These are phyloP conservation scores for Suillus clintonianus DNA, from an alignment of 768 basidiomycete species.

Conservation along the genomic window DNA sequence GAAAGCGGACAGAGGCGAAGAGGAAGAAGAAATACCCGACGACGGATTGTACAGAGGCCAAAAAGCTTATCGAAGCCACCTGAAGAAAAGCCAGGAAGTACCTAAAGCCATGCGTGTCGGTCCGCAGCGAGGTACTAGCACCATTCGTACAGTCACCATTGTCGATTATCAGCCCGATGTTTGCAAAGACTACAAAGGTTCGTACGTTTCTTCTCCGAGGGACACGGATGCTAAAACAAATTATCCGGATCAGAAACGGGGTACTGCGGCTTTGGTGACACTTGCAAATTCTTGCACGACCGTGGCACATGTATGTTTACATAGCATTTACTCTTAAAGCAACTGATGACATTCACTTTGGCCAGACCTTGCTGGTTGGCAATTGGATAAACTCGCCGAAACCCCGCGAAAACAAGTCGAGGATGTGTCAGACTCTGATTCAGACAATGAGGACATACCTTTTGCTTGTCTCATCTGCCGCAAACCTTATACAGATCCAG, in stretches of 20 bases:
- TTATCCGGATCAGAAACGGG: constrained; percentile 76
- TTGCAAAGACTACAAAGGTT: constrained; percentile 99
- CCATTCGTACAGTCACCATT: constrained; percentile 92
- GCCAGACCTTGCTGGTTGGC: constrained; percentile 95
- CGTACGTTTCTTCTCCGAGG: constrained; percentile 29
- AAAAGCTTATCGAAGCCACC: constrained; percentile 75
- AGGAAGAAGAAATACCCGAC: constrained; percentile 61
- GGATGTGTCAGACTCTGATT: constrained; percentile 66
- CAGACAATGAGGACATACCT: constrained; percentile 86
- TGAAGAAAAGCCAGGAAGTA: constrained; percentile 81
- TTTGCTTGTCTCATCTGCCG: constrained; percentile 99
- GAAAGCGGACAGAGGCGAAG: constrained; percentile 49
- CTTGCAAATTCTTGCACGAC: constrained; percentile 98
- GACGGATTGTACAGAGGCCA: constrained; percentile 89
- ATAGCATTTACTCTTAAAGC: constrained; percentile 4
- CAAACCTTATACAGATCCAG: constrained; percentile 90
- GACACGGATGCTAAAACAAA: constrained; percentile 7
- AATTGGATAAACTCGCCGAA: constrained; percentile 91
- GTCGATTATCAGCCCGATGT: constrained; percentile 99
- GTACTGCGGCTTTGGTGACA: constrained; percentile 98
- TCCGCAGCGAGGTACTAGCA: constrained; percentile 73
- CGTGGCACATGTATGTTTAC: constrained; percentile 82
- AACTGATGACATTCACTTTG: constrained; percentile 12
- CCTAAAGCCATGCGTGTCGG: constrained; percentile 88
- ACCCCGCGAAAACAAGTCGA: constrained; percentile 64